Conservation (phyloP, 1,284 basidiomycete species). For the Fistulina hepatica region DNA sequence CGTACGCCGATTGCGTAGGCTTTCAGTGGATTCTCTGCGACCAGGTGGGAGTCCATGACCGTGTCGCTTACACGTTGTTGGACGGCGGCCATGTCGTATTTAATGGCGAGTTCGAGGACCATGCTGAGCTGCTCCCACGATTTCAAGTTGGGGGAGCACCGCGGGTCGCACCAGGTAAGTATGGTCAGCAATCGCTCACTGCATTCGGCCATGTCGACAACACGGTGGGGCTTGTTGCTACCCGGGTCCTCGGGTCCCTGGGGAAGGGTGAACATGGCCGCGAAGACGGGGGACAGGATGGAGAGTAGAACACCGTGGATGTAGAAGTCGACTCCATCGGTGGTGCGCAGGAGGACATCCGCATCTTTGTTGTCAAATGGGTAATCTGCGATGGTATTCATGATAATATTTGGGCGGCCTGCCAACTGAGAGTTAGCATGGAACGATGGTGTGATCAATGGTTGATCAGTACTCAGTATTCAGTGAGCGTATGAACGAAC, state of each 20-base stretch:
- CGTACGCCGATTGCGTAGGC: neutral
- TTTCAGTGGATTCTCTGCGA: neutral
- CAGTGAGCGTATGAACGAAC: no score
- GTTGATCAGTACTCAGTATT: no score
- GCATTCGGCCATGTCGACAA: neutral
- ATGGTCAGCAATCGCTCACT: neutral
- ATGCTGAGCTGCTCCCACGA: slow-evolving; percentile 38
- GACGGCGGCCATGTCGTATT: neutral
- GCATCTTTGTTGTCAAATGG: slow-evolving; percentile 7
- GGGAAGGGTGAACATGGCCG: slow-evolving; percentile 10
- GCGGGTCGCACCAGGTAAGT: neutral
- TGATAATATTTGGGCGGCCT: no score
- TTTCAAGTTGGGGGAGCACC: neutral
- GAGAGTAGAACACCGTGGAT: slow-evolving; percentile 8
- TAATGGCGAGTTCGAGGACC: slow-evolving; percentile 41
- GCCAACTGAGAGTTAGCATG: no score
- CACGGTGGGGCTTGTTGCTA: neutral
- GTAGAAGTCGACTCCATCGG: slow-evolving; percentile 10
- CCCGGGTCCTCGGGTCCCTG: neutral
- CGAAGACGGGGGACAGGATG: slow-evolving; percentile 9
- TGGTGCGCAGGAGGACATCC: slow-evolving; percentile 9
- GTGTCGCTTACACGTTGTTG: neutral
- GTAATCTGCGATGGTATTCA: no score
- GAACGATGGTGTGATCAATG: no score
- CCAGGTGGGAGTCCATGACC: neutral